Evolutionary conservation across 2,329 filamentous ascomycete species (phyloP).

Genomic region (Colletotrichum gloeosporioides): DNA sequence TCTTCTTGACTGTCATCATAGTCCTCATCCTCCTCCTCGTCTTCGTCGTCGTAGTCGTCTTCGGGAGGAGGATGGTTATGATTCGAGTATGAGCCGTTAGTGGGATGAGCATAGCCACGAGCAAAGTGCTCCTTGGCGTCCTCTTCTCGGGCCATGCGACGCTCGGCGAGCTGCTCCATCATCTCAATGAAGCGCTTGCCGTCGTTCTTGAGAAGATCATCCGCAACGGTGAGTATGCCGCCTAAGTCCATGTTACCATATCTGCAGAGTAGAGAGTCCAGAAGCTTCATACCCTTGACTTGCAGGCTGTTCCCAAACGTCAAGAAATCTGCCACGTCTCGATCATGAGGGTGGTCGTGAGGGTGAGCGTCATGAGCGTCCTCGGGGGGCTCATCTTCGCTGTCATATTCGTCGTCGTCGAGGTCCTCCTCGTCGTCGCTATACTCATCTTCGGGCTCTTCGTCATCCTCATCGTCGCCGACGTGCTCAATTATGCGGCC

Average conservation of each 20-base stretch:
- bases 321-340: constrained; percentile 85
- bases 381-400: constrained; percentile 71
- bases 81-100: constrained; percentile 64
- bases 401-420: constrained; percentile 58
- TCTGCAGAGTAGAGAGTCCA: constrained; percentile 47
- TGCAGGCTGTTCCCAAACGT: constrained; percentile 97
- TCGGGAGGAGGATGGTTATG: constrained; percentile 81
- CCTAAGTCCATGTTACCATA: constrained; percentile 67
- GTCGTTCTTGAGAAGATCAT: constrained; percentile 98
- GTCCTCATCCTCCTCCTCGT: constrained; percentile 59
- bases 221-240: constrained; percentile 97
- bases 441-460: constrained; percentile 60
- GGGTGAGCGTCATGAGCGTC: constrained; percentile 55
- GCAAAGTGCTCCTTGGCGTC: constrained; percentile 76
- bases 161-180: constrained; percentile 99
- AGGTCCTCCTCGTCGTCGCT: constrained; percentile 57
- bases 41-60: constrained; percentile 75
- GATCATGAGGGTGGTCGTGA: constrained; percentile 56
- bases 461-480: constrained; percentile 60
- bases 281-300: constrained; percentile 75
- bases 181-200: constrained; percentile 99
- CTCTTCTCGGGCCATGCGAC: constrained; percentile 95
- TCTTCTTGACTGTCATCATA: constrained; percentile 62
- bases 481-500: constrained; percentile 76
- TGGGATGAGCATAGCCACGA: constrained; percentile 58